These are phyloP conservation scores for Oryza glaberrima DNA, from an alignment of 176 grass and related monocot genomes.

Conservation along the genomic window DNA sequence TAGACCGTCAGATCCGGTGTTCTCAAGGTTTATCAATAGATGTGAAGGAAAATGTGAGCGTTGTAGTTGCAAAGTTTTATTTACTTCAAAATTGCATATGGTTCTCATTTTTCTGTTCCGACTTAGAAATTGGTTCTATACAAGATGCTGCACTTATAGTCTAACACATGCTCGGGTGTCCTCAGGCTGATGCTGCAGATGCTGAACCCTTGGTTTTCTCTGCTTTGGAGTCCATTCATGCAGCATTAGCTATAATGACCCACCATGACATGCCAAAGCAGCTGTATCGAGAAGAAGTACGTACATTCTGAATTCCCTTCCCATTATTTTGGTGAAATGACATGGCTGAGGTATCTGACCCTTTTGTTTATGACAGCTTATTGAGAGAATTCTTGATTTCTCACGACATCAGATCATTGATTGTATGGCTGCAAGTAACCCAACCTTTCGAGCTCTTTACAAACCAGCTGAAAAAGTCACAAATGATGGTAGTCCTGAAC, in stretches of 20 bases:
- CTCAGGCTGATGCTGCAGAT: constrained; percentile 70
- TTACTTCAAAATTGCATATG: constrained; percentile 6
- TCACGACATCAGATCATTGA: constrained; percentile 90
- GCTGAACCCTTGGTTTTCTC: constrained; percentile 75
- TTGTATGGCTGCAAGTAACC: constrained; percentile 90
- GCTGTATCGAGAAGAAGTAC: constrained; percentile 93
- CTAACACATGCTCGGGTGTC: constrained; percentile 49
- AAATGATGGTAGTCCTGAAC: constrained; percentile 60
- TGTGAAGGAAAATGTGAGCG: constrained; percentile 80
- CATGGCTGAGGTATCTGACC: constrained; percentile 33
- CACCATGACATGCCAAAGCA: constrained; percentile 97
- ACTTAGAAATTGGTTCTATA: constrained; percentile 6
- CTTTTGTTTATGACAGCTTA: constrained; percentile 66
- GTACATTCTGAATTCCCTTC: constrained; percentile 12
- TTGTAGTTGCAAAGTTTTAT: not conserved
- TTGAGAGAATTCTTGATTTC: constrained; percentile 97
- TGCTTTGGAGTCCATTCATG: constrained; percentile 90
- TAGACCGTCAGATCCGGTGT: constrained; percentile 87
- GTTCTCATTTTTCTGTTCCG: not conserved
- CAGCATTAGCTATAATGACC: constrained; percentile 85
- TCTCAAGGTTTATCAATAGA: constrained; percentile 94
- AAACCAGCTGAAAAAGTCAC: constrained; percentile 83
- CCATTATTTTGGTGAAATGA: constrained; percentile 22
- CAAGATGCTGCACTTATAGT: constrained; percentile 40
- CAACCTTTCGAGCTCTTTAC: constrained; percentile 70